phyloP scores from a whole-genome alignment of 768 basidiomycete genomes.

The Pleurotus sapidus region DNA sequence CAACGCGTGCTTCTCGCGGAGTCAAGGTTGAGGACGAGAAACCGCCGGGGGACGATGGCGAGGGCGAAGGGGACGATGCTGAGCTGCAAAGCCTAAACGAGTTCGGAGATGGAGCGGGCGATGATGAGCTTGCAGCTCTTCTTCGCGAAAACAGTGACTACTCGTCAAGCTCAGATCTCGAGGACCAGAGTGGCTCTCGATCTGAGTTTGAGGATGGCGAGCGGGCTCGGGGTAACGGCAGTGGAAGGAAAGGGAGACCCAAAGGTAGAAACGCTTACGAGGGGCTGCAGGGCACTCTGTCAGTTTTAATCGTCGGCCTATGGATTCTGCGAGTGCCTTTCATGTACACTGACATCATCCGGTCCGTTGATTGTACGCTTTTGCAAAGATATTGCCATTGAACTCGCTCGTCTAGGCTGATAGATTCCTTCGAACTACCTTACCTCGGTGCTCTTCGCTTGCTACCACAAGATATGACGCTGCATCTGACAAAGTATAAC shows the following conservation, averaged over 20 bases:
- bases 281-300: slow-evolving; percentile 47
- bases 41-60: slow-evolving; percentile 8
- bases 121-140: slow-evolving; percentile 39
- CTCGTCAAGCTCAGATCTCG: slow-evolving; percentile 33
- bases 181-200: slow-evolving; percentile 13
- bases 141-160: slow-evolving; percentile 41
- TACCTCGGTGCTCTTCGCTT: slow-evolving; percentile 71
- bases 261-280: slow-evolving; percentile 27
- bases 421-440: slow-evolving; percentile 74
- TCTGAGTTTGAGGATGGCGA: slow-evolving; percentile 10
- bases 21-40: slow-evolving; percentile 7
- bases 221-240: slow-evolving; percentile 7
- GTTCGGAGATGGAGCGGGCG: slow-evolving; percentile 18
- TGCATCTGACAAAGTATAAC: slow-evolving; percentile 73
- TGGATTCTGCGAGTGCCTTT: slow-evolving; percentile 81
- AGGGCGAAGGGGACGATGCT: slow-evolving; percentile 12
- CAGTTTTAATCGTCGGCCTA: slow-evolving; percentile 70
- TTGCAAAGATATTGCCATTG: no score
- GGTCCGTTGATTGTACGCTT: slow-evolving; percentile 39
- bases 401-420: slow-evolving; percentile 43
- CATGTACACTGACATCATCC: slow-evolving; percentile 70
- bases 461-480: slow-evolving; percentile 57
- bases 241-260: slow-evolving; percentile 12
- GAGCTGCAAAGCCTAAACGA: slow-evolving; percentile 10
- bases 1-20: slow-evolving; percentile 7